Conservation (phyloP, 768 basidiomycete species). For the Galerina sulciceps region DNA sequence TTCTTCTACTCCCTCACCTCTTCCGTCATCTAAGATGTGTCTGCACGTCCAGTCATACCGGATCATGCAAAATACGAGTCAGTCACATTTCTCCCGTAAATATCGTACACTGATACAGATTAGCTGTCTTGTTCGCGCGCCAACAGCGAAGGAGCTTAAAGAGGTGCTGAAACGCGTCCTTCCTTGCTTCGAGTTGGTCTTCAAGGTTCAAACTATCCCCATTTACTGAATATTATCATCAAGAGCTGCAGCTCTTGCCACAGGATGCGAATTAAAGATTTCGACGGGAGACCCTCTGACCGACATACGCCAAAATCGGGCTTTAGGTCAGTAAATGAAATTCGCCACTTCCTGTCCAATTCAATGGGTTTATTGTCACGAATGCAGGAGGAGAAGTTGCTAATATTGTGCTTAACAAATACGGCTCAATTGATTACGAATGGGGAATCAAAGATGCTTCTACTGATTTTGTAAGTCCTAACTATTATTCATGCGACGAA, state of each 20-base stretch:
- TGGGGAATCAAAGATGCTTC: slow-evolving; percentile 75
- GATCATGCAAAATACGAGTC: slow-evolving; percentile 77
- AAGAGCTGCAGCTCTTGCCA: slow-evolving; percentile 71
- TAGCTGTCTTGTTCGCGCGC: slow-evolving; percentile 79
- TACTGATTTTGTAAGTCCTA: slow-evolving; percentile 75
- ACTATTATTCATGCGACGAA: neutral
- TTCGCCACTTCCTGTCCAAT: neutral
- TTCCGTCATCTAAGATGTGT: neutral
- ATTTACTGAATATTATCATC: neutral
- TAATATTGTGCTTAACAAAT: slow-evolving; percentile 61
- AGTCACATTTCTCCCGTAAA: slow-evolving; percentile 18
- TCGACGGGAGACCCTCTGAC: slow-evolving; percentile 44
- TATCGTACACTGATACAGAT: neutral
- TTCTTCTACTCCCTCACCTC: neutral
- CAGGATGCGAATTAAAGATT: slow-evolving; percentile 60
- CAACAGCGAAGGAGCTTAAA: slow-evolving; percentile 62
- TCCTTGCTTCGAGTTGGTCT: slow-evolving; percentile 72
- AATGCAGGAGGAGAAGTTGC: slow-evolving; percentile 65
- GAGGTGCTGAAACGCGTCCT: slow-evolving; percentile 62
- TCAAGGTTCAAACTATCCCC: neutral
- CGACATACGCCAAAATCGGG: slow-evolving; percentile 65
- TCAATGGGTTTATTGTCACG: neutral
- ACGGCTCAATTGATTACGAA: slow-evolving; percentile 64
- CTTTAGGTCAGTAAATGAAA: slow-evolving; percentile 46
- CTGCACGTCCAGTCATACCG: slow-evolving; percentile 65